Percentiles rank a stretch among this genome's conserved stretches.
Conservation (phyloP, 768 basidiomycete species). For the Coprinopsis cinerea region DNA sequence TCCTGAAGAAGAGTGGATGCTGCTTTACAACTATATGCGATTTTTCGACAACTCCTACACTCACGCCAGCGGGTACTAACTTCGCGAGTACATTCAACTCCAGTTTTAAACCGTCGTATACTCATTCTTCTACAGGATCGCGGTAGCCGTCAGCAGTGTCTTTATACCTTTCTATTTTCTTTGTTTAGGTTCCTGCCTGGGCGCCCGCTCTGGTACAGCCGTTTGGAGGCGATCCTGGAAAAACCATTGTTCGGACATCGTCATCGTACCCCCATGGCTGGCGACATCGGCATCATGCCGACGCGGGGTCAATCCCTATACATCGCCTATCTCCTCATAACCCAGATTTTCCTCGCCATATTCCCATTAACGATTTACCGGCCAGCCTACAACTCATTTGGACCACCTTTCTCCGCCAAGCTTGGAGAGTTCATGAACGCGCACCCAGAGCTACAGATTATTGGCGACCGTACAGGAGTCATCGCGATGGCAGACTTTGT, state of each 20-base stretch:
- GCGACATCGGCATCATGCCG: constrained; percentile 6
- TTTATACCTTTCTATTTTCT: constrained; percentile 9
- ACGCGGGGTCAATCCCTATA: constrained; percentile 11
- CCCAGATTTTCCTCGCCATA: constrained; percentile 9
- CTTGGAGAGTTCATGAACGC: too few relatives aligned
- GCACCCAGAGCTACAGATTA: too few relatives aligned
- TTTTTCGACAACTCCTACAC: constrained; percentile 5
- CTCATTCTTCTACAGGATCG: not conserved
- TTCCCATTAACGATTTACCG: constrained; percentile 9
- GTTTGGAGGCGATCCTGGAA: constrained; percentile 3
- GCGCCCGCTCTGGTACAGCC: constrained; percentile 11
- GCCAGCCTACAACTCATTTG: too few relatives aligned
- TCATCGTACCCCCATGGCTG: constrained; percentile 3
- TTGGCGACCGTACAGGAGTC: too few relatives aligned
- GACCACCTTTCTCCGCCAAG: not conserved
- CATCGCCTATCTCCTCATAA: constrained; percentile 8
- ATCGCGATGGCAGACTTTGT: too few relatives aligned
- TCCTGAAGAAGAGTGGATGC: not conserved
- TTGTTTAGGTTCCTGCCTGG: constrained; percentile 10
- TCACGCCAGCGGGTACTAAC: not conserved
- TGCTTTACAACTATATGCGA: not conserved
- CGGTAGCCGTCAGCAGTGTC: constrained; percentile 7
- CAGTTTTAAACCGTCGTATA: not conserved
- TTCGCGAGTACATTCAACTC: not conserved
- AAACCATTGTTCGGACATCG: constrained; percentile 7